Evolutionary conservation across 2,329 filamentous ascomycete species (phyloP).

Genomic region (Ceratocystis huliohia): DNA sequence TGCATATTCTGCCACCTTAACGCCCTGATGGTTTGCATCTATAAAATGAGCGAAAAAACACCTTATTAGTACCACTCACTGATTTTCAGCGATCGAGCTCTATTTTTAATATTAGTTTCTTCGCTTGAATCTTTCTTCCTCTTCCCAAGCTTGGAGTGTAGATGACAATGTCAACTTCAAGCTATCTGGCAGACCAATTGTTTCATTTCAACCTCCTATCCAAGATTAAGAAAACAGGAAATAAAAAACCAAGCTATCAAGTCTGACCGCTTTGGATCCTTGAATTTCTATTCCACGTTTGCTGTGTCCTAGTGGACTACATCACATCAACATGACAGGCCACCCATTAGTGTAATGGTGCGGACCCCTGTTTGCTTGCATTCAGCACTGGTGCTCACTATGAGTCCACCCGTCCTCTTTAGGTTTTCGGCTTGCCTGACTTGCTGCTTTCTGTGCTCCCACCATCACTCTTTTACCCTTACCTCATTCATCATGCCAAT

Average conservation of each 20-base stretch:
- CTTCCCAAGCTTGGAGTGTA: not conserved
- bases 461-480: not conserved
- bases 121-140: not conserved
- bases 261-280: not conserved
- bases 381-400: not conserved
- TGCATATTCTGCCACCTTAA: too few species aligned
- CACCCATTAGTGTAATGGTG: not conserved
- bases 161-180: not conserved
- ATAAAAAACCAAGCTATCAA: not conserved
- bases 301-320: not conserved
- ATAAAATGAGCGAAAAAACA: too few species aligned
- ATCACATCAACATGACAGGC: not conserved
- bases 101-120: not conserved
- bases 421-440: not conserved
- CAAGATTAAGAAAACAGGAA: not conserved
- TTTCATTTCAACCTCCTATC: not conserved
- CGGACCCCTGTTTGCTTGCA: not conserved
- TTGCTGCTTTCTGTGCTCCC: not conserved
- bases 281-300: not conserved
- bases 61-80: too few species aligned
- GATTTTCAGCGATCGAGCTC: not conserved
- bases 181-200: not conserved
- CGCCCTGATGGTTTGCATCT: too few species aligned
- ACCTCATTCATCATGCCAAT: not conserved
- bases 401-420: not conserved